Conservation (phyloP, 768 basidiomycete genomes). For the Brasilioporus rufonigricans region DNA sequence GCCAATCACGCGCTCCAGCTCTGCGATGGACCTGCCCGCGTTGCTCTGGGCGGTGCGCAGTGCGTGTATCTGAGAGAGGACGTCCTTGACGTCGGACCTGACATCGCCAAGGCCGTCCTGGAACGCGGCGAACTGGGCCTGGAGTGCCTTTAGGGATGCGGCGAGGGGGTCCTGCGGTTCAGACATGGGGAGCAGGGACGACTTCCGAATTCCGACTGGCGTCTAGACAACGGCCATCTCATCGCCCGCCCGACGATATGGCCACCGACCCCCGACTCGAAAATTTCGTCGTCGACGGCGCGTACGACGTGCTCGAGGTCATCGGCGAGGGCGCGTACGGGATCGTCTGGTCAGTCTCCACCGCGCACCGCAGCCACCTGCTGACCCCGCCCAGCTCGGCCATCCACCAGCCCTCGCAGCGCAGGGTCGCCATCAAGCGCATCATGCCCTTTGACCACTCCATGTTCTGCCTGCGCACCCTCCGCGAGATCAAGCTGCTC, state of each 20-base stretch:
- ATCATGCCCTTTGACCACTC: slow-evolving; percentile 95
- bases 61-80: slow-evolving; percentile 15
- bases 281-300: slow-evolving; percentile 48
- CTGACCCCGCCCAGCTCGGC: slow-evolving; percentile 50
- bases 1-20: slow-evolving; percentile 16
- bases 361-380: neutral
- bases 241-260: slow-evolving; percentile 14
- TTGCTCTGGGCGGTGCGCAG: slow-evolving; percentile 14
- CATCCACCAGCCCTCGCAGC: slow-evolving; percentile 69
- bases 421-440: slow-evolving; percentile 93
- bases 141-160: slow-evolving; percentile 5
- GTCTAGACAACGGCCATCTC: too few species aligned
- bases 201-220: slow-evolving; percentile 25
- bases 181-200: neutral
- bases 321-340: slow-evolving; percentile 97
- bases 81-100: slow-evolving; percentile 13
- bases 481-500: slow-evolving; percentile 90
- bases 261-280: slow-evolving; percentile 33
- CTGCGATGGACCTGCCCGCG: slow-evolving; percentile 5
- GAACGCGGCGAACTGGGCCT: slow-evolving; percentile 14
- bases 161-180: slow-evolving; percentile 1
- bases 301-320: slow-evolving; percentile 76
- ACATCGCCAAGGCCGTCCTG: slow-evolving; percentile 7
- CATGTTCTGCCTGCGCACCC: slow-evolving; percentile 84
- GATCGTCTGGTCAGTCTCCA: slow-evolving; percentile 60